Evolutionary conservation across 768 basidiomycete genomes (phyloP).

Genomic region (Mycena metata): DNA sequence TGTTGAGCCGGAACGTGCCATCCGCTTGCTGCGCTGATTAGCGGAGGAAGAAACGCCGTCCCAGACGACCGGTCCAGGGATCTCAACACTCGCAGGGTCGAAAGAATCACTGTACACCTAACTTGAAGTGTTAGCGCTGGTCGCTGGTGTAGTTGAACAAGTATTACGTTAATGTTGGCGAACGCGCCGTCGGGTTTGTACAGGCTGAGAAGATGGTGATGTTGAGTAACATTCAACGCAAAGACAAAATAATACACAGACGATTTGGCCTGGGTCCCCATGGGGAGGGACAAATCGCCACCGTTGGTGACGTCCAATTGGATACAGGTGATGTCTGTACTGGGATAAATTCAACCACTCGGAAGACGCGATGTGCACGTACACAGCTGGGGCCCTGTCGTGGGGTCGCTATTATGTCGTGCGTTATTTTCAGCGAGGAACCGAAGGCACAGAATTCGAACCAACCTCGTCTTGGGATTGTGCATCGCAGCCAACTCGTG

Average conservation of each 20-base stretch:
- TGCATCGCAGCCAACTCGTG: conserved; percentile 43
- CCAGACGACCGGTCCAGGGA: conserved; percentile 36
- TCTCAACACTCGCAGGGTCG: conserved; percentile 24
- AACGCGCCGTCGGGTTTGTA: conserved; percentile 35
- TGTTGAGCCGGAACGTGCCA: neutral
- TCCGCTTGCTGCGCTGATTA: neutral
- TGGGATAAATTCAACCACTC: neutral
- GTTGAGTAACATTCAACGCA: neutral
- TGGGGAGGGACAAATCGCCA: conserved; percentile 34
- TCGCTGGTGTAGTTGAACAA: neutral
- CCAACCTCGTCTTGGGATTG: conserved; percentile 40
- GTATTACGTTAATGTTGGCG: conserved; percentile 38
- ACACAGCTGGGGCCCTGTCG: conserved; percentile 42
- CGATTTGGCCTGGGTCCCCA: conserved; percentile 37
- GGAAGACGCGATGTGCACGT: neutral
- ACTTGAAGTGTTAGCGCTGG: neutral
- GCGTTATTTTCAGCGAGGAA: neutral
- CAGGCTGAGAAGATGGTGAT: conserved; percentile 16
- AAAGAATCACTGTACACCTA: conserved; percentile 32
- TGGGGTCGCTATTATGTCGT: conserved; percentile 28
- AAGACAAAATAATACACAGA: conserved; percentile 18
- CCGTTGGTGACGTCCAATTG: conserved; percentile 39
- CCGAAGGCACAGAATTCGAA: neutral
- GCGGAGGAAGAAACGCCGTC: conserved; percentile 24
- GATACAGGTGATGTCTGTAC: conserved; percentile 40